A percentile compares a stretch with the other conserved stretches of the same genome.
Evolutionary conservation across 208 protist genomes (phyloP).

Genomic region (Leishmania martiniquensis): DNA sequence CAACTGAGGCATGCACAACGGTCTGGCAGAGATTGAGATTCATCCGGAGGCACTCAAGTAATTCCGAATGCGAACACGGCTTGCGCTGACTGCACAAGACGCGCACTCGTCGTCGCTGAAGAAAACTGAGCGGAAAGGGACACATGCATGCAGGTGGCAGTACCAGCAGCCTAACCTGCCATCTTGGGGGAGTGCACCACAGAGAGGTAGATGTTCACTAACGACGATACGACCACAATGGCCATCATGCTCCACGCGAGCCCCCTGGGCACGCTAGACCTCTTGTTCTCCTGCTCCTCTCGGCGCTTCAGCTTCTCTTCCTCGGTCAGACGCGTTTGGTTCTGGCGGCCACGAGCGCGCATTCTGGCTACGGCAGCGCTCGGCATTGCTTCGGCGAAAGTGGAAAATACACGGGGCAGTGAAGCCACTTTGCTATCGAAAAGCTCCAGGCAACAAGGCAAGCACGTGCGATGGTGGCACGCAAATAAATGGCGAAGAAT

Average conservation of each 20-base stretch:
- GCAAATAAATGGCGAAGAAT: no score
- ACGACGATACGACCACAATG: conserved; percentile 63
- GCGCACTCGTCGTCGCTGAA: no score
- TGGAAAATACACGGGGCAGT: no score
- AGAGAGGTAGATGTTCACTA: conserved; percentile 82
- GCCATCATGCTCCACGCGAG: conserved; percentile 65
- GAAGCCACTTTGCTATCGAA: background rate
- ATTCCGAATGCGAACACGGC: no score
- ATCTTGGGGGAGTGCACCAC: conserved; percentile 67
- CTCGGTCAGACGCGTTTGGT: conserved; percentile 50
- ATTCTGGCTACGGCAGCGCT: conserved; percentile 51
- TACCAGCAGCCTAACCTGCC: conserved; percentile 31
- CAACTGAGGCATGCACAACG: no score
- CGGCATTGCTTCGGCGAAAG: conserved; percentile 41
- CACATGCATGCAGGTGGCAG: background rate
- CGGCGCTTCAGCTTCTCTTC: conserved; percentile 59
- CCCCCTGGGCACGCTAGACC: conserved; percentile 47
- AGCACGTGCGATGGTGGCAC: background rate
- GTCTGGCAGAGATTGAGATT: no score
- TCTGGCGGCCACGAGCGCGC: conserved; percentile 56
- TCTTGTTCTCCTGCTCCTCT: conserved; percentile 52
- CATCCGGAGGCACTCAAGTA: no score
- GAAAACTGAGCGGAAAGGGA: background rate
- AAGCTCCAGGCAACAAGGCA: background rate
- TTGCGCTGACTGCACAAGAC: no score